These are phyloP conservation scores for Solanum ossicruentum DNA, from an alignment of 257 asterid genomes.

Conservation along the genomic window DNA sequence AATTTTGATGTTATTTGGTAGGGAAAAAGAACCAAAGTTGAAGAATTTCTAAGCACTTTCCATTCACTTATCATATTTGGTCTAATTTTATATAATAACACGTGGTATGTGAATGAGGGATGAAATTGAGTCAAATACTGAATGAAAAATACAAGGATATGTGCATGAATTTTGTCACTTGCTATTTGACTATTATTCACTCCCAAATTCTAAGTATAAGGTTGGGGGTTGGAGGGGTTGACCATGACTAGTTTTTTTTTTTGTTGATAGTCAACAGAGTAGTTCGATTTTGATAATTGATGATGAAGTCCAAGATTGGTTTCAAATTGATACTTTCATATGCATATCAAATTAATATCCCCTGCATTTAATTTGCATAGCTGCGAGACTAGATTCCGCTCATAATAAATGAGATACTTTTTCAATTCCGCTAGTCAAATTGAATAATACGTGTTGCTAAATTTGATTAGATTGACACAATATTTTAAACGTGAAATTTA, in stretches of 20 bases:
- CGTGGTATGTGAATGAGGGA: not conserved
- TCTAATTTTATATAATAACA: not conserved
- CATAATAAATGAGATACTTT: not conserved
- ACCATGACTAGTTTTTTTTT: not conserved
- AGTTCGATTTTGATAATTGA: not conserved
- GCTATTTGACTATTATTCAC: not conserved
- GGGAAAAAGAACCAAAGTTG: not conserved
- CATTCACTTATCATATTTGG: not conserved
- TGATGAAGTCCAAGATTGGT: not conserved
- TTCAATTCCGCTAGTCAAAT: rapidly evolving
- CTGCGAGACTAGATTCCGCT: not conserved
- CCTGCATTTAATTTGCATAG: not conserved
- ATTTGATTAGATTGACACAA: not conserved
- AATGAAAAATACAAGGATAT: not conserved
- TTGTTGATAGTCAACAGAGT: not conserved
- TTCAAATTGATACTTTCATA: not conserved
- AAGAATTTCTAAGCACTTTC: not conserved
- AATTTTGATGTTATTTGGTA: not conserved
- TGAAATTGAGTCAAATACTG: not conserved
- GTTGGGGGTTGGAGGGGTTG: not conserved
- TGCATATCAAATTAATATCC: not conserved
- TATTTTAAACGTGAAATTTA: no score
- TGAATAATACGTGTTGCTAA: not conserved
- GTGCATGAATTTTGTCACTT: not conserved
- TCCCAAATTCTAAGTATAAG: not conserved